Evolutionary conservation across 2,329 filamentous ascomycete species (phyloP).

Genomic region (Hypoxylon sp.): DNA sequence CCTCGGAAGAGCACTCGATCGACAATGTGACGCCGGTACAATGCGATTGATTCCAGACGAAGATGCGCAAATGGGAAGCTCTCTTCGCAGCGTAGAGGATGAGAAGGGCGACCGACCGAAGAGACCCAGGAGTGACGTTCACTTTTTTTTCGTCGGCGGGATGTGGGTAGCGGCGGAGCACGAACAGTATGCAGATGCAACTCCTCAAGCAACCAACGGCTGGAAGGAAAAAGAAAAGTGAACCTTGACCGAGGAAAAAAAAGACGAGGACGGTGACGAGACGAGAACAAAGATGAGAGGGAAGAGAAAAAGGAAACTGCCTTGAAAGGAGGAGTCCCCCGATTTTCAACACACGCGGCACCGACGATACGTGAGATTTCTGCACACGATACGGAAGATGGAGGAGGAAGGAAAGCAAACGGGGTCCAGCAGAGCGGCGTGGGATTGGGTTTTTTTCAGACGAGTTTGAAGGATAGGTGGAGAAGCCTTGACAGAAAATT

Average conservation of each 20-base stretch:
- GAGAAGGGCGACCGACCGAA: constrained; percentile 43
- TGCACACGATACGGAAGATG: constrained; percentile 55
- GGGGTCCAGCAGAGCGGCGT: constrained; percentile 47
- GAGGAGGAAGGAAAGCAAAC: constrained; percentile 52
- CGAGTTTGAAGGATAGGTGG: constrained; percentile 43
- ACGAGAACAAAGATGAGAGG: constrained; percentile 55
- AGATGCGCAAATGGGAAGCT: constrained; percentile 37
- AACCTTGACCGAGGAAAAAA: constrained; percentile 48
- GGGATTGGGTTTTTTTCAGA: constrained; percentile 45
- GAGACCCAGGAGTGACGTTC: constrained; percentile 46
- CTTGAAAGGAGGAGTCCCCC: constrained; percentile 59
- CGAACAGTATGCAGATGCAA: constrained; percentile 41
- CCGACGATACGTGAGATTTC: constrained; percentile 57
- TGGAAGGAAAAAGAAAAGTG: constrained; percentile 39
- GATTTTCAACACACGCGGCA: constrained; percentile 56
- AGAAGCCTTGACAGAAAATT: constrained; percentile 36
- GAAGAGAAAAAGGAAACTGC: constrained; percentile 60
- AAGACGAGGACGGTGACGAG: constrained; percentile 48
- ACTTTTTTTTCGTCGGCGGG: constrained; percentile 32
- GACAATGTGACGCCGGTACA: constrained; percentile 45
- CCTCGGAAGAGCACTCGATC: constrained; percentile 46
- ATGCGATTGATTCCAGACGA: constrained; percentile 47
- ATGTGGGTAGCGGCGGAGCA: constrained; percentile 44
- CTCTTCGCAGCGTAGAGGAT: constrained; percentile 41
- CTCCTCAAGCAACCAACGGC: constrained; percentile 43